Base-by-base conservation (phyloP, 805 yeast species). In the Saturnispora kantuleensis region DNA sequence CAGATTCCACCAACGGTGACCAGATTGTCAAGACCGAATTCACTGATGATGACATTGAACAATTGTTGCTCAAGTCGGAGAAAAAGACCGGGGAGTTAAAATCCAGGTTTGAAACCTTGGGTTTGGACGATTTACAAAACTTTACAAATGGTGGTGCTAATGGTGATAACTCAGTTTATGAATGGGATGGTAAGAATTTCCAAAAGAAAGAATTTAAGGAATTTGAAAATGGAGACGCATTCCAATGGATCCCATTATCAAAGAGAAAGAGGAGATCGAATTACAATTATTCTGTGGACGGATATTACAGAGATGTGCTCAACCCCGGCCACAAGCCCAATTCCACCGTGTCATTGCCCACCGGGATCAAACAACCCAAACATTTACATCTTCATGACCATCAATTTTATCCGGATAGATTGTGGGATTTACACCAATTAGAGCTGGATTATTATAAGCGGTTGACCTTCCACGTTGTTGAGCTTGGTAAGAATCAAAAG, bases 111-210 rank as follows among this genome's bases (percentile, higher is more conserved):
- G 74, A 77, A 3, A 72, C 79, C 39, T 66, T 84, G 40, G 85
- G 88, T 39, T 67, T 84, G 44, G 87, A 80, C 57, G 94, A 86
- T 47, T 66, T 84, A 50, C 93, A 84, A 56, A 81, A 80, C 57
- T 84, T 82, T 58, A 69, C 84, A 28, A 74, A 81, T 45, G 51
- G 53, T 9, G 47, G 52, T 12, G 69, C 74, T 4, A 74, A 81
- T 45, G 51, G 53, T 9, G 47, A 53, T 12, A 69, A 75, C 4
- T 76, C 81, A 3, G 89, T 86, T 11, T 84, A 84, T 62, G 90
- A 84, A 62, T 84, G 95, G 95, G 81, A 84, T 60, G 95, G 95
- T 39, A 79, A 82, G 51, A 82, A 81, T 56, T 84, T 83, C 66
- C 80, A 81, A 62, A 79, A 79, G 65, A 81, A 81, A 53, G 71